A percentile compares a stretch with the other conserved stretches of the same genome.
These are phyloP conservation scores for Alisma plantagoaquatica DNA, from an alignment of 106 monocot species.

Conservation along the genomic window DNA sequence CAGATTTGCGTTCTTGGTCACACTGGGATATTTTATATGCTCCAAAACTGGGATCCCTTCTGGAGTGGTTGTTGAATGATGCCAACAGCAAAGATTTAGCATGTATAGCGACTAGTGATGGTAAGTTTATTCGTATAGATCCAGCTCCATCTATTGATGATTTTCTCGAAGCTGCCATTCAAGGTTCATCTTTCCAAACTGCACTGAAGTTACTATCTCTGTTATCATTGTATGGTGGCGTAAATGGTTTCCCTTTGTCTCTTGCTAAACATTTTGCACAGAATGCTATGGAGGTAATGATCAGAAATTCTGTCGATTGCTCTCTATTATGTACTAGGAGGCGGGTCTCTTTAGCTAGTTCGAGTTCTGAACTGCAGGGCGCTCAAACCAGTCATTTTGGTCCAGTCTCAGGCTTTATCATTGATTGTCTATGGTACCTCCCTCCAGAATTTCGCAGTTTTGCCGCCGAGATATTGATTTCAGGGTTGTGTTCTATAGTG, in stretches of 20 bases:
- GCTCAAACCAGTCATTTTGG: not conserved
- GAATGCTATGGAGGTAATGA: conserved; percentile 45
- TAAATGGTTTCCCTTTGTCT: conserved; percentile 41
- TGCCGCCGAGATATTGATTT: conserved; percentile 63
- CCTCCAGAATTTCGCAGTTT: conserved; percentile 77
- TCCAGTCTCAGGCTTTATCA: conserved; percentile 40
- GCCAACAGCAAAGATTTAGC: conserved; percentile 31
- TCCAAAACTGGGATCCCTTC: conserved; percentile 63
- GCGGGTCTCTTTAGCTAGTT: not conserved
- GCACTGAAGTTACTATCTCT: conserved; percentile 82
- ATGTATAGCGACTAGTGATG: conserved; percentile 76
- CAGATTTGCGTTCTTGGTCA: conserved; percentile 80
- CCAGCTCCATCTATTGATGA: conserved; percentile 58
- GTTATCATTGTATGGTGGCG: conserved; percentile 52
- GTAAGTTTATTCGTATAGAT: conserved; percentile 71
- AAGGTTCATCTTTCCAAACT: conserved; percentile 50
- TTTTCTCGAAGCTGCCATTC: conserved; percentile 76
- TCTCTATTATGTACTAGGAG: no score
- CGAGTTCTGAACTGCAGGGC: not conserved
- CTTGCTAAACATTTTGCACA: conserved; percentile 77
- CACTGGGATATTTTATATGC: conserved; percentile 85
- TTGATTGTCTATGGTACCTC: conserved; percentile 64
- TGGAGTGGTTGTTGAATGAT: conserved; percentile 57
- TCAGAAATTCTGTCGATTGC: no score
- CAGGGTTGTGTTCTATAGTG: conserved; percentile 42